Evolutionary conservation across 768 basidiomycete genomes (phyloP).

Genomic region (Gelatoporia subvermispora): DNA sequence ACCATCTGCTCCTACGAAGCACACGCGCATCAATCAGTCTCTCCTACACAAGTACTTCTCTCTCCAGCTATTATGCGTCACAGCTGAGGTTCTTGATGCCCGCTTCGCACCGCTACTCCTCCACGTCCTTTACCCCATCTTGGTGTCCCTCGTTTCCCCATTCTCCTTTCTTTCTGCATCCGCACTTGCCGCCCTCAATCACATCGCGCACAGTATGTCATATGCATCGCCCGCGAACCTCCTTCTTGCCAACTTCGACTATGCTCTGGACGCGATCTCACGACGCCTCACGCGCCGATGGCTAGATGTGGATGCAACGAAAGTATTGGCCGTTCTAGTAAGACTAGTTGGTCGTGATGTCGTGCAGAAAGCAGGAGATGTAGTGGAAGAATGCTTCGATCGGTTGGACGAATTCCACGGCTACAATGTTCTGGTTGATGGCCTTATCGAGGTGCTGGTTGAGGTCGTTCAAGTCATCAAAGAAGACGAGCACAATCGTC

Average conservation of each 20-base stretch:
- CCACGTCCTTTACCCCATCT: constrained; percentile 76
- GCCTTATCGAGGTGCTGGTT: constrained; percentile 79
- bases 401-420: constrained; percentile 95
- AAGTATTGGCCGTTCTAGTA: constrained; percentile 81
- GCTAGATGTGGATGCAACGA: constrained; percentile 85
- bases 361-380: constrained; percentile 85
- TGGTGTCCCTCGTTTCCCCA: constrained; percentile 80
- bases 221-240: constrained; percentile 90
- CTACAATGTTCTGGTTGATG: constrained; percentile 81
- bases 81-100: constrained; percentile 66
- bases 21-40: constrained; percentile 39
- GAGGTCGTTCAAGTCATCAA: constrained; percentile 82
- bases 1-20: not conserved
- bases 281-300: constrained; percentile 75
- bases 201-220: constrained; percentile 67
- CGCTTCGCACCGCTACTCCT: constrained; percentile 73
- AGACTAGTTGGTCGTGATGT: constrained; percentile 83
- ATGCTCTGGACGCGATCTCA: constrained; percentile 87
- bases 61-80: constrained; percentile 70
- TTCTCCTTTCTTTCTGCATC: constrained; percentile 62
- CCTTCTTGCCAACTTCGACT: constrained; percentile 92
- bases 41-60: constrained; percentile 66
- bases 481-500: constrained; percentile 37
- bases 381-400: constrained; percentile 97
- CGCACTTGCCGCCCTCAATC: constrained; percentile 69